Conservation (phyloP, 2,329 filamentous ascomycete species). For the Fusarium acutatum region DNA sequence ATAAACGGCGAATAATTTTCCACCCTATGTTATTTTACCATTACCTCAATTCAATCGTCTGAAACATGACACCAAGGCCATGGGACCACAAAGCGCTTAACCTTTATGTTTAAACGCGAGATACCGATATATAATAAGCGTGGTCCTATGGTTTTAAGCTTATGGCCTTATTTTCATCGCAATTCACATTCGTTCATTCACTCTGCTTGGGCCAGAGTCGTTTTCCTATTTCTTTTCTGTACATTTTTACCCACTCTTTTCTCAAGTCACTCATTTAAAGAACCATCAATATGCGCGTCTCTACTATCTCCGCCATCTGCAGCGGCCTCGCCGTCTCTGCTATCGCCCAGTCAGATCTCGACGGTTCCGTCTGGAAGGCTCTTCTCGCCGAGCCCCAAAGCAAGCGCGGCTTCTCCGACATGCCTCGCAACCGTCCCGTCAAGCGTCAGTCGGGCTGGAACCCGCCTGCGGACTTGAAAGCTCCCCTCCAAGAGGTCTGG, state of each 20-base stretch:
- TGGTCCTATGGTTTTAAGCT: neutral
- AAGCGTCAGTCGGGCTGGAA: constrained; percentile 33
- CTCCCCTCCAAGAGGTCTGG: constrained; percentile 28
- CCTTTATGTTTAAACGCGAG: neutral
- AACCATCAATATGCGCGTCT: constrained; percentile 5
- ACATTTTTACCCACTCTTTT: neutral
- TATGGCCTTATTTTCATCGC: neutral
- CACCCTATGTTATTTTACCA: neutral
- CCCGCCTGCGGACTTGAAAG: constrained; percentile 17
- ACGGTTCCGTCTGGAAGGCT: constrained; percentile 26
- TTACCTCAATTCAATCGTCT: neutral
- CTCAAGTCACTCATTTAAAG: neutral
- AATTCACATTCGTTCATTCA: neutral
- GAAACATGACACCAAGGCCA: neutral
- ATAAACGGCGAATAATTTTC: neutral
- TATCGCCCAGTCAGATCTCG: constrained; percentile 25
- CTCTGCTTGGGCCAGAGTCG: constrained; percentile 14
- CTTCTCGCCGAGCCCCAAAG: constrained; percentile 9
- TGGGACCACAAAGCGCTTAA: neutral
- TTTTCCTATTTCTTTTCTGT: neutral
- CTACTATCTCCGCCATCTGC: neutral
- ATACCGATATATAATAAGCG: neutral
- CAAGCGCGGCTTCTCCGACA: neutral
- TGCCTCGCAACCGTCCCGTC: constrained; percentile 19
- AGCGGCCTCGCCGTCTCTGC: constrained; percentile 11